phyloP scores from a whole-genome alignment of 495 filamentous ascomycete genomes.

The Pyrenula massariospora region DNA sequence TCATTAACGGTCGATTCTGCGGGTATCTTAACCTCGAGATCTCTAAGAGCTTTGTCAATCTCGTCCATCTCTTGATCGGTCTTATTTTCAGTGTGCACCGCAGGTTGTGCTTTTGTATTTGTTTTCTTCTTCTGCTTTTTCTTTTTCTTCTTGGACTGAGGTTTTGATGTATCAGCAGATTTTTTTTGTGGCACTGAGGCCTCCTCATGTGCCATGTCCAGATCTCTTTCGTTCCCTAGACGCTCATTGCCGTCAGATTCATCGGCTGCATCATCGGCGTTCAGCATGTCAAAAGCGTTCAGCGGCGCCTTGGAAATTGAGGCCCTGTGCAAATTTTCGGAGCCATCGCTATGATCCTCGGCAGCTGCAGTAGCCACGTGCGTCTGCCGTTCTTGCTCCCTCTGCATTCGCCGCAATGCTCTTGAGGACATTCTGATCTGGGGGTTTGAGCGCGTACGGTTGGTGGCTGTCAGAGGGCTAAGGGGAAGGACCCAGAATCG shows the following conservation, averaged over 20 bases:
- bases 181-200: conserved; percentile 6
- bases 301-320: conserved; percentile 25
- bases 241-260: conserved; percentile 22
- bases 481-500: background rate
- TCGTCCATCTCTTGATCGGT: conserved; percentile 50
- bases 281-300: conserved; percentile 38
- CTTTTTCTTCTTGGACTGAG: conserved; percentile 37
- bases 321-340: conserved; percentile 34
- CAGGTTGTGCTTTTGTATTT: conserved; percentile 8
- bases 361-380: conserved; percentile 21
- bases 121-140: conserved; percentile 34
- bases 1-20: background rate
- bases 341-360: conserved; percentile 34
- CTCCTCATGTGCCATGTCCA: conserved; percentile 7
- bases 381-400: conserved; percentile 44
- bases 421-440: conserved; percentile 59
- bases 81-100: conserved; percentile 6
- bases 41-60: conserved; percentile 67
- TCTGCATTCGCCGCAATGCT: conserved; percentile 66
- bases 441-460: conserved; percentile 1
- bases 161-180: conserved; percentile 13
- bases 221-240: conserved; percentile 20
- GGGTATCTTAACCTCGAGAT: conserved; percentile 33
- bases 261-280: conserved; percentile 56
- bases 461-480: background rate